phyloP scores from a whole-genome alignment of 2,329 filamentous ascomycete species.

The Ascochyta pisi region DNA sequence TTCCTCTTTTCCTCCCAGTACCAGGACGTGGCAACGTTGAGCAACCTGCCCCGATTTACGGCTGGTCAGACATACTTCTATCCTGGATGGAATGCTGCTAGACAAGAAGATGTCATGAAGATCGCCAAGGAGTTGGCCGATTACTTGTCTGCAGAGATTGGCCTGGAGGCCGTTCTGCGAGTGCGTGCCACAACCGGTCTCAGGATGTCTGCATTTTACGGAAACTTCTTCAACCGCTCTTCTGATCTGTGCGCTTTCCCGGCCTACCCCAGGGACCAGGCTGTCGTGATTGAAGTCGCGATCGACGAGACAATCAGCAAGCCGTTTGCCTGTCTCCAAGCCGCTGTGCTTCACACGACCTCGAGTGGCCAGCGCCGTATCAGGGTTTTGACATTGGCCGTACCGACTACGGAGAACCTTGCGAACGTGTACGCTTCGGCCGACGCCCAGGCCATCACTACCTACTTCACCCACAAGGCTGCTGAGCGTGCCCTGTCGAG shows the following conservation, averaged over 20 bases:
- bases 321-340: conserved; percentile 81
- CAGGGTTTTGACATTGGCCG: conserved; percentile 87
- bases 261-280: conserved; percentile 95
- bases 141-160: conserved; percentile 95
- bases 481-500: conserved; percentile 87
- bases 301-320: conserved; percentile 95
- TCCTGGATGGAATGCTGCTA: conserved; percentile 93
- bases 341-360: conserved; percentile 94
- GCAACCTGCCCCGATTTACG: conserved; percentile 93
- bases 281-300: conserved; percentile 96
- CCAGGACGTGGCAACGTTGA: conserved; percentile 95
- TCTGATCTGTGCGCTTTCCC: conserved; percentile 98
- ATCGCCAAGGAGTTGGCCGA: conserved; percentile 97
- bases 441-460: conserved; percentile 90
- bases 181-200: conserved; percentile 94
- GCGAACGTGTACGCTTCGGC: conserved; percentile 94
- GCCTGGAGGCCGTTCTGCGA: conserved; percentile 91
- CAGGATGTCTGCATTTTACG: conserved; percentile 97
- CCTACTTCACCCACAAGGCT: conserved; percentile 97
- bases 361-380: conserved; percentile 97
- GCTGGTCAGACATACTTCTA: conserved; percentile 99
- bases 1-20: conserved; percentile 56
- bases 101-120: conserved; percentile 95
- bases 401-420: conserved; percentile 90
- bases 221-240: conserved; percentile 98